Percentiles rank a stretch among this genome's conserved stretches.
Conservation (phyloP, 75 land plant genomes). For the Chamaecyparis obtusa region DNA sequence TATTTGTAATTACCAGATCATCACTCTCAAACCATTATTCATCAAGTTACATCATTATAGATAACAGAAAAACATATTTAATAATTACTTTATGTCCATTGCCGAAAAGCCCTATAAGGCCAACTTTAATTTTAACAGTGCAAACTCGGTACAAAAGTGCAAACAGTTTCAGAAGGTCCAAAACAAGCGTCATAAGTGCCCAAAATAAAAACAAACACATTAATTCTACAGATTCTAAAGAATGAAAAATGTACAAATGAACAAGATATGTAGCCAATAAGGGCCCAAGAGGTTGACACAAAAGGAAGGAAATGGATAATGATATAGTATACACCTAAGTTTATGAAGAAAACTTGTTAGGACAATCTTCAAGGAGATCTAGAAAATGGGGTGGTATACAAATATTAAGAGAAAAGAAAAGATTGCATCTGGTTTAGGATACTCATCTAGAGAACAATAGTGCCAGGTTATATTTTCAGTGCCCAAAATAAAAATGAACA, state of each 20-base stretch:
- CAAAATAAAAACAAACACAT: not conserved
- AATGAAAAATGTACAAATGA: not conserved
- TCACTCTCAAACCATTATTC: not conserved
- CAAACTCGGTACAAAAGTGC: not conserved
- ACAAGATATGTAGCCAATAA: not conserved
- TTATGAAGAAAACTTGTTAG: not conserved
- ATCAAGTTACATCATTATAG: not conserved
- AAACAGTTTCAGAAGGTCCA: not conserved
- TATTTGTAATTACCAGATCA: not conserved
- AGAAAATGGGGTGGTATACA: not conserved
- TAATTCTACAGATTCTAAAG: not conserved
- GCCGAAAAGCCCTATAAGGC: not conserved
- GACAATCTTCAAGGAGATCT: not conserved
- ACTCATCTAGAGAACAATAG: not conserved
- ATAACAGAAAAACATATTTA: not conserved
- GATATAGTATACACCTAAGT: not conserved
- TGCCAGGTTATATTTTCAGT: not conserved
- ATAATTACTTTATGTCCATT: not conserved
- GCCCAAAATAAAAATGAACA: no score
- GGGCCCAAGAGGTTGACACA: not conserved
- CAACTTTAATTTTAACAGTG: not conserved
- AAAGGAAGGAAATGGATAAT: not conserved
- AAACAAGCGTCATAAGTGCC: not conserved
- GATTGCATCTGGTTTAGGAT: not conserved
- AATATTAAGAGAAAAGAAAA: not conserved